Conservation (phyloP, 164 flowering plant genomes). For the Euptelea pleiosperma region DNA sequence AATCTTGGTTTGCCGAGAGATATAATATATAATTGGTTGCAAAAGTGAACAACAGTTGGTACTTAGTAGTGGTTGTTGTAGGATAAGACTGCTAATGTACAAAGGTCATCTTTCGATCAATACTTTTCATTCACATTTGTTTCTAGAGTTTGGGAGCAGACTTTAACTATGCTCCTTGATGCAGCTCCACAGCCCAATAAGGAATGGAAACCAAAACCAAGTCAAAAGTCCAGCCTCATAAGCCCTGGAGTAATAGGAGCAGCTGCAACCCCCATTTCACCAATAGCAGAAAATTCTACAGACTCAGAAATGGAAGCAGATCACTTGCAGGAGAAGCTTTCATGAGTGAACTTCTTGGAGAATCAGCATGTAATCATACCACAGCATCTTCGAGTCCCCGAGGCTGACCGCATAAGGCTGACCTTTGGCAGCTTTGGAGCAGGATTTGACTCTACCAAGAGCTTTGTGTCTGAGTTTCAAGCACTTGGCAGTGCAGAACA, state of each 20-base stretch:
- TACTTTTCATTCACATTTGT: background rate
- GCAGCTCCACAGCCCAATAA: slow-evolving; percentile 60
- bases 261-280: slow-evolving; percentile 38
- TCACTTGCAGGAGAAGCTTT: slow-evolving; percentile 52
- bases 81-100: background rate
- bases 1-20: no score
- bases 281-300: slow-evolving; percentile 39
- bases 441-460: slow-evolving; percentile 41
- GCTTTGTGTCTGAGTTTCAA: slow-evolving; percentile 31
- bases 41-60: background rate
- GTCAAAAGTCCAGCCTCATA: slow-evolving; percentile 40
- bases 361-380: slow-evolving; percentile 87
- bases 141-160: background rate
- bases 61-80: background rate
- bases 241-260: slow-evolving; percentile 56
- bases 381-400: slow-evolving; percentile 79
- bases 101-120: background rate
- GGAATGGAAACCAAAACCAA: slow-evolving; percentile 95
- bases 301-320: slow-evolving; percentile 32
- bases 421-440: slow-evolving; percentile 88
- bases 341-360: slow-evolving; percentile 41
- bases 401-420: slow-evolving; percentile 61
- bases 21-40: no score
- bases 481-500: slow-evolving; percentile 34
- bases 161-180: slow-evolving; percentile 8